Evolutionary conservation across 2,329 filamentous ascomycete genomes (phyloP).

Genomic region (Alternaria burnsii): DNA sequence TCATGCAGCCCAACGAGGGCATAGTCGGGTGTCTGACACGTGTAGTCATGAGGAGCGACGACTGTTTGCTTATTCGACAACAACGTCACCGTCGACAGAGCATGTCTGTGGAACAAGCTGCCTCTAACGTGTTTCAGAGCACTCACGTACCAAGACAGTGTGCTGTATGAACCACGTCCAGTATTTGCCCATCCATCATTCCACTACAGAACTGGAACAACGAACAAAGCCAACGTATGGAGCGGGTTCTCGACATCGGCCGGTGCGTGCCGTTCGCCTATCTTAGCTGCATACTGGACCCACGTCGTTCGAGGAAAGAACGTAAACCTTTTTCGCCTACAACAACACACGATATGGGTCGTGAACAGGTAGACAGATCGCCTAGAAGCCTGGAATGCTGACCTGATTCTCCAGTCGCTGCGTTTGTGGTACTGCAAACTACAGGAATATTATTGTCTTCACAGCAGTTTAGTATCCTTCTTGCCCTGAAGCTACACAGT

Average conservation of each 20-base stretch:
- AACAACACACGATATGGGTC: not conserved
- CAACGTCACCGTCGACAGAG: conserved; percentile 6
- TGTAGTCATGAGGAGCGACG: conserved; percentile 16
- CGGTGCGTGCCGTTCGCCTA: conserved; percentile 16
- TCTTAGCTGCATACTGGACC: conserved; percentile 18
- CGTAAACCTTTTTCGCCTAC: not conserved
- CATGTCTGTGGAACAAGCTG: not conserved
- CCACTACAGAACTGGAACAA: not conserved
- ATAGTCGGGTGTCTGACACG: conserved; percentile 19
- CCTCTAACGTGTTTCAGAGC: not conserved
- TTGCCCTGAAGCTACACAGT: no score
- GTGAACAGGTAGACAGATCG: no score
- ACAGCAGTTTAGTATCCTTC: no score
- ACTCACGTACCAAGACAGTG: not conserved
- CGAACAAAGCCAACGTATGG: not conserved
- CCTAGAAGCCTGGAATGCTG: no score
- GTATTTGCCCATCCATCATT: not conserved
- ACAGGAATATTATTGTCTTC: no score
- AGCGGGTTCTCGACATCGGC: not conserved
- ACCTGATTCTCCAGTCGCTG: no score
- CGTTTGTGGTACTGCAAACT: no score
- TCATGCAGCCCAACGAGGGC: conserved; percentile 31
- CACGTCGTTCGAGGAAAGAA: not conserved
- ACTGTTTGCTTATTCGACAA: conserved; percentile 6
- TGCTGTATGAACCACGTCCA: not conserved